Percentiles rank a stretch among this genome's conserved stretches.
Evolutionary conservation across 495 filamentous ascomycete species (phyloP).

Genomic region (Tuber microsphaerosporum): DNA sequence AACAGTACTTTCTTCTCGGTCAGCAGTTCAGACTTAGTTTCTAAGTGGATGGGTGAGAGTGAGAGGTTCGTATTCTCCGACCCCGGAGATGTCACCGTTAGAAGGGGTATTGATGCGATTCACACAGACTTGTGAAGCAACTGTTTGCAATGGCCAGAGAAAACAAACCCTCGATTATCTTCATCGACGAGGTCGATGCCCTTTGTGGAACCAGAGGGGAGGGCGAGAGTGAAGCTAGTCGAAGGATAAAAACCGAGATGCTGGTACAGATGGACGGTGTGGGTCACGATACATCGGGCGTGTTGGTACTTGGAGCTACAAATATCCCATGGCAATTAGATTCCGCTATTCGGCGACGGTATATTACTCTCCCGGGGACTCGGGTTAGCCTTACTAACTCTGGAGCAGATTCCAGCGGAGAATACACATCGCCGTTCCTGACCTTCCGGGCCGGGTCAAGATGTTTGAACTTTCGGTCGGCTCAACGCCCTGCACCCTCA

Average conservation of each 20-base stretch:
- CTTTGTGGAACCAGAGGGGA: conserved; percentile 93
- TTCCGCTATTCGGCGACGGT: conserved; percentile 86
- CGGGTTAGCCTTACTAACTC: conserved; percentile 3
- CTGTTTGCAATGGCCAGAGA: conserved; percentile 97
- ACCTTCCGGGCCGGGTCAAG: conserved; percentile 77
- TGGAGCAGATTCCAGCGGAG: conserved; percentile 66
- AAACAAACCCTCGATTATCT: conserved; percentile 97
- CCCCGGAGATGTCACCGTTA: not conserved
- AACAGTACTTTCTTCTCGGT: conserved; percentile 99
- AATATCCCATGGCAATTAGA: conserved; percentile 99
- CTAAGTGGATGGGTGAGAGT: conserved; percentile 99
- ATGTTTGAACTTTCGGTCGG: conserved; percentile 97
- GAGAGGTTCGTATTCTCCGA: conserved; percentile 61
- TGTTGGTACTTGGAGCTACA: conserved; percentile 91
- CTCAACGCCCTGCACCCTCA: conserved; percentile 79
- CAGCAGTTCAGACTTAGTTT: conserved; percentile 90
- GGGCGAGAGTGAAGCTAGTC: conserved; percentile 93
- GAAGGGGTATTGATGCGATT: conserved; percentile 22
- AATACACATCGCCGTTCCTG: conserved; percentile 90
- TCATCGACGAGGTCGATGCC: conserved; percentile 98
- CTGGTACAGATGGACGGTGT: conserved; percentile 99
- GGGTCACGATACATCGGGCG: conserved; percentile 84
- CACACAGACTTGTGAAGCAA: conserved; percentile 79
- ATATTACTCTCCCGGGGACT: not conserved
- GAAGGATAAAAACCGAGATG: conserved; percentile 96